Evolutionary conservation across 371 early-diverging fungal genomes (phyloP).

Genomic region (Dinochytrium kinnereticum): DNA sequence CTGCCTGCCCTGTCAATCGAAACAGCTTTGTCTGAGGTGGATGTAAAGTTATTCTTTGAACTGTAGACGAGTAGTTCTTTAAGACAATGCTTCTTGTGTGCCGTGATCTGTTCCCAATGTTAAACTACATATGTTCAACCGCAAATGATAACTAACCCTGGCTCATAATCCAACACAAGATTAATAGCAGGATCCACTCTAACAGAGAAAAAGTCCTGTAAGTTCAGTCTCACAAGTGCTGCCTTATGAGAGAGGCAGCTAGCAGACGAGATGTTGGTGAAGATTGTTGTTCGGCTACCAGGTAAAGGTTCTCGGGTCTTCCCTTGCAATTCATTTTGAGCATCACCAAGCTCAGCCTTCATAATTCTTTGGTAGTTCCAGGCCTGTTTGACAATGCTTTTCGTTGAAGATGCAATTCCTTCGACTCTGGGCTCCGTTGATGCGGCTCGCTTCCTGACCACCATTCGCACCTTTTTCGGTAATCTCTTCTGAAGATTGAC

Average conservation of each 20-base stretch:
- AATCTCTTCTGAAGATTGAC: too few species aligned
- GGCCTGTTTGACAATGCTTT: too few species aligned
- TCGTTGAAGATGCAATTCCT: background rate
- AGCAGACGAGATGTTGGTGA: constrained; percentile 39
- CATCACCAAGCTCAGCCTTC: background rate
- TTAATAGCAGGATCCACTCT: constrained; percentile 36
- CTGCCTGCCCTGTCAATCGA: constrained; percentile 9
- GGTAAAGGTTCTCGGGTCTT: background rate
- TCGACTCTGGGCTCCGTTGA: background rate
- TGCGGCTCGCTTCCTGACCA: background rate
- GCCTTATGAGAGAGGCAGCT: constrained; percentile 34
- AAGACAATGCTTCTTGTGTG: constrained; percentile 17
- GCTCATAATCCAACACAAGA: constrained; percentile 34
- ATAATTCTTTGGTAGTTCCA: too few species aligned
- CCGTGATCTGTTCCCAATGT: background rate
- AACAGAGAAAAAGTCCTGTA: constrained; percentile 34
- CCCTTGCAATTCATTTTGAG: background rate
- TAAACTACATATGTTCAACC: background rate
- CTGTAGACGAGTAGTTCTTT: constrained; percentile 31
- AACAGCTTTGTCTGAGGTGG: constrained; percentile 29
- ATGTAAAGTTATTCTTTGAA: constrained; percentile 18
- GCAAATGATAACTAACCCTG: constrained; percentile 21
- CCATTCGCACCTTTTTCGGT: background rate
- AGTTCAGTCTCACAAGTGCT: constrained; percentile 23
- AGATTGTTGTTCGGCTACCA: constrained; percentile 27